phyloP scores from a whole-genome alignment of 164 flowering plant genomes.

The Tetracentron sinense region DNA sequence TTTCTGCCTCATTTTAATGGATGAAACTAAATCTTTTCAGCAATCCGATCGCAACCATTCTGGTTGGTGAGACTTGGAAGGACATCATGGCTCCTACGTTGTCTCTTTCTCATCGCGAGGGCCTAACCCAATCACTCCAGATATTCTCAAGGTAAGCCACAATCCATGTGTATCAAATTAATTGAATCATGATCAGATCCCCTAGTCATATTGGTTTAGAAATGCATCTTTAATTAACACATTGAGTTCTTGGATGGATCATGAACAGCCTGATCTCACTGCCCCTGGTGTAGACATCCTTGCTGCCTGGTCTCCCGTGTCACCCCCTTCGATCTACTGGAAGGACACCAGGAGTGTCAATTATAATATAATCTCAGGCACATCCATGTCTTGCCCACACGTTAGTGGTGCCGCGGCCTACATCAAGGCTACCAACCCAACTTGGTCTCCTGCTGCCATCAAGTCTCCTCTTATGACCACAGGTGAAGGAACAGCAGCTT shows the following conservation, averaged over 20 bases:
- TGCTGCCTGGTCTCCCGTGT: slow-evolving; percentile 31
- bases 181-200: not conserved
- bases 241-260: not conserved
- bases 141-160: slow-evolving; percentile 22
- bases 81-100: slow-evolving; percentile 16
- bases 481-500: too few relatives aligned
- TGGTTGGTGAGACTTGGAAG: slow-evolving; percentile 10
- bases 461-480: slow-evolving; percentile 39
- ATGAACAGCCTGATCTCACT: slow-evolving; percentile 35
- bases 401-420: slow-evolving; percentile 30
- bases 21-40: slow-evolving; percentile 1
- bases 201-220: not conserved
- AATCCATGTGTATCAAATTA: too few relatives aligned
- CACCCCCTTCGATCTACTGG: not conserved
- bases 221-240: not conserved
- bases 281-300: slow-evolving; percentile 36
- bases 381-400: slow-evolving; percentile 42
- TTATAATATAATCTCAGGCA: slow-evolving; percentile 30
- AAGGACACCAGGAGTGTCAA: slow-evolving; percentile 13
- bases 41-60: slow-evolving; percentile 18
- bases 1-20: not conserved
- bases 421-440: slow-evolving; percentile 30
- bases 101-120: slow-evolving; percentile 23
- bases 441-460: slow-evolving; percentile 42
- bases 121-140: slow-evolving; percentile 13